Percentiles rank a stretch among this genome's conserved stretches.
These are phyloP conservation scores for Spergularia marina DNA, from an alignment of 148 eudicot species.

Conservation along the genomic window DNA sequence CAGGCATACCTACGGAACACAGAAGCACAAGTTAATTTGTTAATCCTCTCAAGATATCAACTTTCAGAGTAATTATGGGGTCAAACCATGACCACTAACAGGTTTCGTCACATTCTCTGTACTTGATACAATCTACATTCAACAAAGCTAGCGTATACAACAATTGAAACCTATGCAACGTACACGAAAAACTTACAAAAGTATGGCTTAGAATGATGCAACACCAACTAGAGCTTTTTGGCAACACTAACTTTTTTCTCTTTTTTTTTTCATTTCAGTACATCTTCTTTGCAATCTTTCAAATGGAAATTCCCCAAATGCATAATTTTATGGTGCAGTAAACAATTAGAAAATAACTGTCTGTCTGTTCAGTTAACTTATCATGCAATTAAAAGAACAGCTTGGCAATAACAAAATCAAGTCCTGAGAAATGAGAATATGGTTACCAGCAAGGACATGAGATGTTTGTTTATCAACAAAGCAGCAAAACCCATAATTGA, in stretches of 20 bases:
- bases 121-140: background rate
- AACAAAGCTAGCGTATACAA: background rate
- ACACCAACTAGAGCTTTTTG: too few relatives aligned
- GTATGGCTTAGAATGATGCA: too few relatives aligned
- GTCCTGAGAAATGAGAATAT: background rate
- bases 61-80: background rate
- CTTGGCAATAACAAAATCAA: background rate
- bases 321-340: too few relatives aligned
- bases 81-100: background rate
- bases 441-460: conserved; percentile 44
- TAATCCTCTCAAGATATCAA: background rate
- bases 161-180: background rate
- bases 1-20: conserved; percentile 58
- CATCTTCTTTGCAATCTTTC: background rate
- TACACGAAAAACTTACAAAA: conserved; percentile 1
- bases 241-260: background rate
- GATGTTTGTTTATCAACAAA: conserved; percentile 52
- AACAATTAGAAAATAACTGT: too few relatives aligned
- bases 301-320: background rate
- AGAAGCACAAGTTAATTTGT: background rate
- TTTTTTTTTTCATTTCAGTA: background rate
- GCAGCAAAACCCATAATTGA: conserved; percentile 70
- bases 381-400: background rate
- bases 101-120: background rate
- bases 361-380: too few relatives aligned